Base-by-base conservation (phyloP, 2,329 filamentous ascomycete species). In the Helicocarpus griseus region DNA sequence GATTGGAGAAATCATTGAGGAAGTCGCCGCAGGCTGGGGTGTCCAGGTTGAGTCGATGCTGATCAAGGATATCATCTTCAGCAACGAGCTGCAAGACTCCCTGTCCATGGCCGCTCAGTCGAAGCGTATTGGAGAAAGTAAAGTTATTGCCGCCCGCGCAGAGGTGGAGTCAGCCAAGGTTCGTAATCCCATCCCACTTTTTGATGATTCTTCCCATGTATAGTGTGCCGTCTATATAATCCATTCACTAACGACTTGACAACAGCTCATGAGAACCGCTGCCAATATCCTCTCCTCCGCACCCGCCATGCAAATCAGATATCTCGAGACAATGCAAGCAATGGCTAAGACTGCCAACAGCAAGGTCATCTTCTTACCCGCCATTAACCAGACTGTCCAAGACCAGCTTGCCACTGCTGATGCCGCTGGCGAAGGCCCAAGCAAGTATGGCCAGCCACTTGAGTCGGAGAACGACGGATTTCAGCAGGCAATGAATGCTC, bases 21-120 rank as follows among this genome's bases (percentile, higher is more conserved):
- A 96, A 60, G 93, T 95, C 1, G 91, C 93, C 5, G 76, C 81
- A 9, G 89, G 88, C 55, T 98, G 93, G 93, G 93, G 93, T 72
- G 91, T 95, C 6, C 83, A 88, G 65, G 93, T 97, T 53, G 93
- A 97, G 77, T 90, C 85, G 65, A 98, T 98, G 91, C 83, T 98
- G 60, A 91, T 98, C 80, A 97, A 98, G 75, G 93, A 98, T 71
- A 95, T 98, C 66, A 87, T 97, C 68, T 98, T 98, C 81, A 89
- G 83, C 72, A 83, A 89, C 65, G 93, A 97, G 60, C 79, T 98
- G 41, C 93, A 98, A 72, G 91, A 97, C 65, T 93, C 87, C 17
- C 81, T 98, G 47, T 95, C 88, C 66, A 97, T 98, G 93, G 93
- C 93, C 36, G 93, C 93, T 3, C 93, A 98, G 79, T 89, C 86